phyloP scores from a whole-genome alignment of 2,329 filamentous ascomycete species.

The Gaeumannomyces sp. region DNA sequence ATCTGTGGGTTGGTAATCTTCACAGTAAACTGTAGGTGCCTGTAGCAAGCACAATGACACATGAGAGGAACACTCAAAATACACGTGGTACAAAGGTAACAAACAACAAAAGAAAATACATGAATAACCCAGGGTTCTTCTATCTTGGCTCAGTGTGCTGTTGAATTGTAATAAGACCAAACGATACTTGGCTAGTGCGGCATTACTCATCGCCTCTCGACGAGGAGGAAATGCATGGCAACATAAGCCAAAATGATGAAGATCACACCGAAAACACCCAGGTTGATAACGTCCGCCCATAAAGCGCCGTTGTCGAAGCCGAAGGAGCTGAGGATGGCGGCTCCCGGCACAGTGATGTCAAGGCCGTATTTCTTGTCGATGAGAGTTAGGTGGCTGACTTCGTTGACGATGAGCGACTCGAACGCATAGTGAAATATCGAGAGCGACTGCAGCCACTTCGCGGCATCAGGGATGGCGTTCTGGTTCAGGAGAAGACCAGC shows the following conservation, averaged over 20 bases:
- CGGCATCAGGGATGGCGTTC: conserved; percentile 78
- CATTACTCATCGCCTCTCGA: conserved; percentile 67
- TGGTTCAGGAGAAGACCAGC: conserved; percentile 92
- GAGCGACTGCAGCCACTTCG: conserved; percentile 84
- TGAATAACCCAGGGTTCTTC: not conserved
- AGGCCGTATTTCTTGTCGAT: conserved; percentile 94
- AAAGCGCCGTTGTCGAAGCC: conserved; percentile 85
- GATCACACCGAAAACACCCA: conserved; percentile 72
- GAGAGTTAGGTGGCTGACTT: conserved; percentile 83
- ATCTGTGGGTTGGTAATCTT: not conserved
- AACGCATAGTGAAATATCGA: conserved; percentile 99
- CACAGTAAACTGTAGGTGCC: not conserved
- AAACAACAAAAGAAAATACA: conserved; percentile 1
- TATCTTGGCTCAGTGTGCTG: not conserved
- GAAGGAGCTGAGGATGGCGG: conserved; percentile 89
- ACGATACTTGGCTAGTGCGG: not conserved
- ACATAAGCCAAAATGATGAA: conserved; percentile 85
- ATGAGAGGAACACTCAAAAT: not conserved
- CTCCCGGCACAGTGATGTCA: conserved; percentile 92
- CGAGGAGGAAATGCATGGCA: conserved; percentile 88
- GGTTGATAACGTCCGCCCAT: conserved; percentile 75
- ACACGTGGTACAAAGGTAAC: conserved; percentile 1
- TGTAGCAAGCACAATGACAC: not conserved
- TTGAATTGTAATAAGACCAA: not conserved
- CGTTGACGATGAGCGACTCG: conserved; percentile 93